Evolutionary conservation across 1,284 basidiomycete genomes (phyloP), one percentile per base, ranked within the genome.

Genomic region (Moniliophthora roreri): DNA sequence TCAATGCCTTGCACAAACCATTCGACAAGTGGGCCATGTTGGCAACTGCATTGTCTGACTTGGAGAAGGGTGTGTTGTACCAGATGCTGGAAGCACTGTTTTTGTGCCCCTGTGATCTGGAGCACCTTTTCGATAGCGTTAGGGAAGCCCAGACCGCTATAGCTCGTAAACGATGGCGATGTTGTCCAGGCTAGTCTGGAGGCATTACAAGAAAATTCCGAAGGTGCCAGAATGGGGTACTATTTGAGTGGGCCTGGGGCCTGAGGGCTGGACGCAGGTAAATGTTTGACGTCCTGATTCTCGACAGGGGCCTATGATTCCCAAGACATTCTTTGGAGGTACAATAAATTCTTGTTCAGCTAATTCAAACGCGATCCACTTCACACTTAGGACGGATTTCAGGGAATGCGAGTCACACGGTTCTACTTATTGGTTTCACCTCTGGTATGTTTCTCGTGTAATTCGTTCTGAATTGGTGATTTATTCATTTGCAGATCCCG

Each of bases 111-210:
- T 46, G 44, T 15, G n/a, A 24, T 23, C 24, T 10, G 7, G 18
- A 24, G 32, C n/a, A 26, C 28, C 21, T 8, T 5, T 40, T 32
- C 28, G 28, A 32, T 8, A 13, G 16, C 32, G 2, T 28, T 23
- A 3, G 11, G 5, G 32, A 23, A 46, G 21, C 7, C 32, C 2
- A 32, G 15, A 8, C 18, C 20, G 52, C 46, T 5, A 51, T 62
- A 3, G 7, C 39, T 0, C 61, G 62, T 34, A n/a, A 61, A 61
- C 26, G 62, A 63, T 32, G 58, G 49, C 3, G 47, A 26, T 15
- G 50, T 37, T 3, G 53, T 60, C 11, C 35, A 47, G 1, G 5
- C 18, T 7, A 44, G 28, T n/a, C 50, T 53, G 20, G 57, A 58
- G 35, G 16, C 52, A 57, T 32, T 57, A 59, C 48, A 28, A 47